Evolutionary conservation across 306 rosid species (phyloP).

Genomic region (Gastrolobium villosum): DNA sequence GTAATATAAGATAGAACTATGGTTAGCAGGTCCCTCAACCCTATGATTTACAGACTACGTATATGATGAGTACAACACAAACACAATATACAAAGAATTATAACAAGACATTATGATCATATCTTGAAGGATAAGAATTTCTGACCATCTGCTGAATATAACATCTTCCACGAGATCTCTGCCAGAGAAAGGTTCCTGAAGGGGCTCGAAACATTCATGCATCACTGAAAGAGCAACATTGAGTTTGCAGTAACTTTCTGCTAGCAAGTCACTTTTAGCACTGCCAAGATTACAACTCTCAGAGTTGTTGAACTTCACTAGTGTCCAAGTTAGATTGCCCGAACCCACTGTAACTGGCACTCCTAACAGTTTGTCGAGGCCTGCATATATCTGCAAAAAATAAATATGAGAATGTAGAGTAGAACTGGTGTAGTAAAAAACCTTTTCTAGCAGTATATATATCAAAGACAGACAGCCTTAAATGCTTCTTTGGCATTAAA

Average conservation of each 20-base stretch:
- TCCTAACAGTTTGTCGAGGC: constrained; percentile 65
- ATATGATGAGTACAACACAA: constrained; percentile 19
- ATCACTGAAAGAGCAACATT: constrained; percentile 80
- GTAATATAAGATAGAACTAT: not conserved
- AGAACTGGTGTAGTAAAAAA: constrained; percentile 6
- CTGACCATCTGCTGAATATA: constrained; percentile 78
- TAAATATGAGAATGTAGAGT: constrained; percentile 38
- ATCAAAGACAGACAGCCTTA: not conserved
- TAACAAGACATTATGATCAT: constrained; percentile 28
- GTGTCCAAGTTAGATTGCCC: constrained; percentile 76
- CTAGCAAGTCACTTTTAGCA: constrained; percentile 44
- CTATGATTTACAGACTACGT: constrained; percentile 12
- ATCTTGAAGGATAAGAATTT: constrained; percentile 41
- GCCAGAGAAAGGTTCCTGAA: constrained; percentile 64
- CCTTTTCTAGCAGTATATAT: not conserved
- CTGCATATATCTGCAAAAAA: constrained; percentile 64
- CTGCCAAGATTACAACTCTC: constrained; percentile 42
- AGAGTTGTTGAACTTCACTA: constrained; percentile 59
- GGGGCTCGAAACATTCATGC: constrained; percentile 94
- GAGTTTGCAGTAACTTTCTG: constrained; percentile 74
- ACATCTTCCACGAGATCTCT: constrained; percentile 79
- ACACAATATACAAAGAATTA: not conserved
- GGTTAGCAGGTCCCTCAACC: not conserved
- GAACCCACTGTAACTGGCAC: constrained; percentile 61
- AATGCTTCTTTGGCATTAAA: constrained; percentile 27